A percentile compares a stretch with the other conserved stretches of the same genome.
These are phyloP conservation scores for Phytopythium helicoides DNA, from an alignment of 352 stramenopile species.

Conservation along the genomic window DNA sequence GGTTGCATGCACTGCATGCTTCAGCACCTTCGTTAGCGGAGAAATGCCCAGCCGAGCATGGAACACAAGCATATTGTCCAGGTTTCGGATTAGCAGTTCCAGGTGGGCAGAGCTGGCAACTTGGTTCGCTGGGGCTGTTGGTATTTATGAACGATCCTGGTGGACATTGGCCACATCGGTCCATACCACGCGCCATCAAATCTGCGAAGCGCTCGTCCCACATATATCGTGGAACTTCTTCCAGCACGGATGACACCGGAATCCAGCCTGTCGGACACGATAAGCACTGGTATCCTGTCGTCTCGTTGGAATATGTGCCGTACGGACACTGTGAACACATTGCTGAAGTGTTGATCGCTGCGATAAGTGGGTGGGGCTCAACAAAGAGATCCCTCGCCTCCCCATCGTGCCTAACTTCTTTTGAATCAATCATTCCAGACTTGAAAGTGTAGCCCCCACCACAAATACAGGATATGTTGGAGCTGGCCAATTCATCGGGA, in stretches of 20 bases:
- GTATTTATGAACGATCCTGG: constrained; percentile 15
- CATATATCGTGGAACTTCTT: constrained; percentile 3
- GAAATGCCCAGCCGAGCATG: constrained; percentile 2
- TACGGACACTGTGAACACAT: constrained; percentile 35
- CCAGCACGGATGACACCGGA: constrained; percentile 1
- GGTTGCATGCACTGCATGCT: constrained; percentile 28
- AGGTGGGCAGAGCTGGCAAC: constrained; percentile 3
- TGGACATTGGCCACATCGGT: constrained; percentile 2
- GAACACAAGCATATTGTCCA: neutral
- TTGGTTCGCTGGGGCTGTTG: neutral
- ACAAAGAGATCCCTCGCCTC: constrained; percentile 1
- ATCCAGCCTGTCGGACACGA: constrained; percentile 31
- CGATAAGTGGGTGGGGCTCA: constrained; percentile 10
- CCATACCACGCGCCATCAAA: constrained; percentile 9
- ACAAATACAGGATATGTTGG: constrained; percentile 28
- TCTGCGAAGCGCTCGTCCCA: neutral
- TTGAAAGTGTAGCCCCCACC: constrained; percentile 16
- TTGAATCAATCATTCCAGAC: neutral
- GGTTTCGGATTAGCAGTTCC: constrained; percentile 2
- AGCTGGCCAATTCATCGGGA: constrained; percentile 4
- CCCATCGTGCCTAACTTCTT: neutral
- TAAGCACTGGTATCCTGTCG: constrained; percentile 36
- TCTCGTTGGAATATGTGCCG: constrained; percentile 46
- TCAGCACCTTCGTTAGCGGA: constrained; percentile 9
- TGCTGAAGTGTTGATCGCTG: constrained; percentile 9